These are phyloP conservation scores for Aspergillus amoenus DNA, from an alignment of 2,329 filamentous ascomycete species.

Conservation along the genomic window DNA sequence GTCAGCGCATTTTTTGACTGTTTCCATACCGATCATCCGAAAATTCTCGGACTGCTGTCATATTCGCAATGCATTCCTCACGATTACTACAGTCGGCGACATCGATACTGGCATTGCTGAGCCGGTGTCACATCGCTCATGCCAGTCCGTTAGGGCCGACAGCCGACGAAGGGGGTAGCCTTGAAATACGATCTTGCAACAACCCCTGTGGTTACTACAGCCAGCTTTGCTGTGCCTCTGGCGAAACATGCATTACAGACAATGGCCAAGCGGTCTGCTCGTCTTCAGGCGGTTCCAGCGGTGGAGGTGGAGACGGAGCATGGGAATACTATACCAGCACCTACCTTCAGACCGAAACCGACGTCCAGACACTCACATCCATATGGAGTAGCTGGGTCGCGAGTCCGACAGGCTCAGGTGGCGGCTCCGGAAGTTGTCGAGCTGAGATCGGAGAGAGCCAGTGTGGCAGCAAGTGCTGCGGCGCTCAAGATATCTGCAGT, in stretches of 20 bases:
- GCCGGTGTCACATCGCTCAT: slow-evolving; percentile 22
- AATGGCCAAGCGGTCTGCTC: slow-evolving; percentile 50
- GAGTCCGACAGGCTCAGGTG: slow-evolving; percentile 21
- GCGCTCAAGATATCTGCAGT: slow-evolving; percentile 45
- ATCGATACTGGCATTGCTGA: slow-evolving; percentile 29
- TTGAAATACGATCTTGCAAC: slow-evolving; percentile 41
- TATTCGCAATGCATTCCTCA: slow-evolving; percentile 30
- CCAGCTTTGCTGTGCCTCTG: slow-evolving; percentile 51
- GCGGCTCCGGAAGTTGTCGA: slow-evolving; percentile 43
- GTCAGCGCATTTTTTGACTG: slow-evolving; percentile 2
- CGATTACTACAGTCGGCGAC: slow-evolving; percentile 25
- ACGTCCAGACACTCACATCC: slow-evolving; percentile 53
- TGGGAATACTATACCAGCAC: slow-evolving; percentile 61
- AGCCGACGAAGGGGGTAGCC: neutral
- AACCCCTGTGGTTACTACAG: slow-evolving; percentile 54
- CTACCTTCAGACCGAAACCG: slow-evolving; percentile 53
- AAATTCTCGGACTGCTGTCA: slow-evolving; percentile 2
- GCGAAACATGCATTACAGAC: slow-evolving; percentile 52
- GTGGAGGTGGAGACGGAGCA: slow-evolving; percentile 37
- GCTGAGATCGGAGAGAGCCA: slow-evolving; percentile 43
- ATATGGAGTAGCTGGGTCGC: slow-evolving; percentile 50
- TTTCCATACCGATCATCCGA: slow-evolving; percentile 6
- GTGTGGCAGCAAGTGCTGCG: slow-evolving; percentile 48
- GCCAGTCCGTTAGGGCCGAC: slow-evolving; percentile 29
- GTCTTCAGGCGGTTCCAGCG: slow-evolving; percentile 5